Evolutionary conservation across 495 filamentous ascomycete species (phyloP), one percentile per base, ranked within the genome.

Genomic region (Aspergillus biplanus): DNA sequence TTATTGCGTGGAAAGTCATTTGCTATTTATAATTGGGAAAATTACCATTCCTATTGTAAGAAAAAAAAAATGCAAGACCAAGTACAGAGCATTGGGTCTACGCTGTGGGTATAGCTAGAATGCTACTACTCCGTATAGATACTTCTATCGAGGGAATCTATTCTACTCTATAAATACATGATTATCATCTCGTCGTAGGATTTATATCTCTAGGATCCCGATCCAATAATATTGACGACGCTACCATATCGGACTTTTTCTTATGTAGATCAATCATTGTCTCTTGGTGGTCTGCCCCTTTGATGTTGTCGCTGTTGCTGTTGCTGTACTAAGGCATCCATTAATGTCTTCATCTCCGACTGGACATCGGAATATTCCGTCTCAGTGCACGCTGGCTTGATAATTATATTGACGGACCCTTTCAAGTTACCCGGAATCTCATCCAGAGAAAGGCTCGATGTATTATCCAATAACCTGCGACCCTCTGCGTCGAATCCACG

Each of bases 401-500:
- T 32, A 16, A 67, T 39, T n/a, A 80, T 56, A 21, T 74, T 74
- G 47, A 73, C 21, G 7, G 69, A 69, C 7, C 77, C 77, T 15
- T 39, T 67, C 27, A 80, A 16, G 21, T 63, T 39, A 12, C 39
- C 48, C 9, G 7, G 2, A n/a, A 58, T n/a, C 6, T 21, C 46
- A 37, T 52, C 49, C 33, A 13, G 50, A 18, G 16, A n/a, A 12
- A 27, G 46, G 9, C 8, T 33, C 37, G 44, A n/a, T n/a, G 39
- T 21, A 50, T 18, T 7, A 5, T 55, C 44, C 4, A 47, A 35
- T 12, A 78, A 58, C 4, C 64, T 65, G 33, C 65, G 78, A 18
- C 89, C 89, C 27, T 81, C 64, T n/a, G 65, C 55, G 67, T 86
- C 82, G 64, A 82, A 87, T 1, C 88, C 88, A 53, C 73, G 78